These are phyloP conservation scores for Friedmanniomyces simplex DNA, from an alignment of 495 filamentous ascomycete species.

Conservation along the genomic window DNA sequence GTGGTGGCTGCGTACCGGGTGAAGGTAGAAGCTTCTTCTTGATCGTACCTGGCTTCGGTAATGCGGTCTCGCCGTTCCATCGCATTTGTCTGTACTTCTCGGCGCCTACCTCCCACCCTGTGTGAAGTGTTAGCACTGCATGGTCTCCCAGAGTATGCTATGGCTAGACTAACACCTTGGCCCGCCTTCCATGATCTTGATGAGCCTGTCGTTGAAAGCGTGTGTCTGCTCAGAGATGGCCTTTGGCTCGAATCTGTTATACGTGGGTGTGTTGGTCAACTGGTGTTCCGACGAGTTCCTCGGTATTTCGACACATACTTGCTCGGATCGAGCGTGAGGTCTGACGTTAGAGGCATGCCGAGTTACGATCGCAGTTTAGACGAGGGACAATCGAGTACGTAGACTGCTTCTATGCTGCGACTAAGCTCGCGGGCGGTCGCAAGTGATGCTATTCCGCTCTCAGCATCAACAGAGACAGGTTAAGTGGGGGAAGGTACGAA, in stretches of 20 bases:
- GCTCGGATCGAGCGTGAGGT: conserved; percentile 22
- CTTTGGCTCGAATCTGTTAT: conserved; percentile 28
- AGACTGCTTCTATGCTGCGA: too few relatives aligned
- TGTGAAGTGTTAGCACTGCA: not conserved
- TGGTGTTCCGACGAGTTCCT: too few relatives aligned
- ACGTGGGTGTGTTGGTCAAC: too few relatives aligned
- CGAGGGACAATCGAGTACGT: too few relatives aligned
- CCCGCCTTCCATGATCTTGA: conserved; percentile 26
- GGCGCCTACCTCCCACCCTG: conserved; percentile 28
- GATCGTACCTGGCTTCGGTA: conserved; percentile 33
- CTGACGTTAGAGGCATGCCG: conserved; percentile 26
- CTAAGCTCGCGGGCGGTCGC: too few relatives aligned
- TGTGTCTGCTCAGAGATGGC: conserved; percentile 20
- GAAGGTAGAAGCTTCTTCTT: too few relatives aligned
- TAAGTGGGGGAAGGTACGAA: not conserved
- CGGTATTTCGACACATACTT: too few relatives aligned
- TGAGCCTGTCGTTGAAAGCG: conserved; percentile 29
- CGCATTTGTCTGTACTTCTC: conserved; percentile 39
- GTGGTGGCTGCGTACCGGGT: too few relatives aligned
- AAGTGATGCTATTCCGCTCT: too few relatives aligned
- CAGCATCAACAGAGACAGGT: not conserved
- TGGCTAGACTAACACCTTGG: conserved; percentile 26
- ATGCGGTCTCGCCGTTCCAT: conserved; percentile 34
- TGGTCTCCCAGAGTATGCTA: not conserved
- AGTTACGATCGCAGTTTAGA: too few relatives aligned